Conservation (phyloP, 495 filamentous ascomycete genomes). For the Haplographium delicatum region DNA sequence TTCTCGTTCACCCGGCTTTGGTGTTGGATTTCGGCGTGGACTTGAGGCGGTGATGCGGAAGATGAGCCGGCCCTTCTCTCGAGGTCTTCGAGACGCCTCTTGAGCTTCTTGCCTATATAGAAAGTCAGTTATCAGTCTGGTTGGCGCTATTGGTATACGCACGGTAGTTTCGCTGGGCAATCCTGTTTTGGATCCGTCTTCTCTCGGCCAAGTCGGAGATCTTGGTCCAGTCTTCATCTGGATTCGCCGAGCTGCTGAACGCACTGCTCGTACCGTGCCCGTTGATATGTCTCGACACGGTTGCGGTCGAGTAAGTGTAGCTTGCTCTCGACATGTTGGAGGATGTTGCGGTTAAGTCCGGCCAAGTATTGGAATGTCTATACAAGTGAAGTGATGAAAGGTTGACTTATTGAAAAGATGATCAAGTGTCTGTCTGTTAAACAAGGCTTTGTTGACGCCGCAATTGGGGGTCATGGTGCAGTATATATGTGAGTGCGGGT, state of each 20-base stretch:
- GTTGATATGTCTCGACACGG: conserved; percentile 52
- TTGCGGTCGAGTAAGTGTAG: conserved; percentile 34
- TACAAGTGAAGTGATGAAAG: conserved; percentile 2
- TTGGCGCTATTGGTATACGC: conserved; percentile 37
- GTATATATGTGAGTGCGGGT: conserved; percentile 25
- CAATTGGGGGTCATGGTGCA: conserved; percentile 16
- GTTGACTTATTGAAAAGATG: conserved; percentile 3
- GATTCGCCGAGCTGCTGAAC: conserved; percentile 93
- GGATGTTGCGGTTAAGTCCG: conserved; percentile 5
- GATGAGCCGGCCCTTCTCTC: conserved; percentile 85
- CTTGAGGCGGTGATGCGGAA: conserved; percentile 50
- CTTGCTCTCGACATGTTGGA: conserved; percentile 35
- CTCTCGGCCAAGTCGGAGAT: conserved; percentile 95
- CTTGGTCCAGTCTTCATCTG: conserved; percentile 99
- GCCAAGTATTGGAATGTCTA: conserved; percentile 7
- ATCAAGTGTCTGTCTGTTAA: conserved; percentile 8
- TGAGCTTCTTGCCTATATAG: conserved; percentile 88
- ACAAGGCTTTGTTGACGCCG: conserved; percentile 9
- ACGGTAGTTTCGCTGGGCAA: conserved; percentile 98
- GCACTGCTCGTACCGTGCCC: conserved; percentile 83
- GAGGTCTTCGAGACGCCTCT: conserved; percentile 93
- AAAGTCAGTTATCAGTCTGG: not conserved
- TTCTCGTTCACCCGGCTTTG: conserved; percentile 10
- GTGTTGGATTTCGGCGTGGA: conserved; percentile 27
- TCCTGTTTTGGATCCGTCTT: conserved; percentile 92